Conservation (phyloP, 2,329 filamentous ascomycete genomes). For the Chaetomiaceae sp. region DNA sequence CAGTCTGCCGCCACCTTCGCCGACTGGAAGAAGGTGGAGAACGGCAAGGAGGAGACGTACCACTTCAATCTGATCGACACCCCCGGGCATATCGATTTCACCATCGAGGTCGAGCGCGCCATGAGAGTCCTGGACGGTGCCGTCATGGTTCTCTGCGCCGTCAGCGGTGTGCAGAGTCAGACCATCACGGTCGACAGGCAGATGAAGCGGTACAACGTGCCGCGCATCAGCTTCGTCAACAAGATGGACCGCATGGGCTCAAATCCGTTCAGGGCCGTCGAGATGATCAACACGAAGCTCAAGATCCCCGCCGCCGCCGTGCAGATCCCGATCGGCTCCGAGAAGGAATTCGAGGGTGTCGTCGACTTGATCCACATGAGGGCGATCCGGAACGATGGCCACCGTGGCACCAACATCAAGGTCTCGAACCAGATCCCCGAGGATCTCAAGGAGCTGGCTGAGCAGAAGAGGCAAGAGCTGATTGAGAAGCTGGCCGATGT, state of each 20-base stretch:
- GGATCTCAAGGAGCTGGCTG: slow-evolving; percentile 68
- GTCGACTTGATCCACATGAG: slow-evolving; percentile 91
- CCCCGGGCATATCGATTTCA: slow-evolving; percentile 97
- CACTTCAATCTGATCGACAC: slow-evolving; percentile 99
- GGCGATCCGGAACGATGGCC: slow-evolving; percentile 86
- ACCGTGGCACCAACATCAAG: slow-evolving; percentile 70
- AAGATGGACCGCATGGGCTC: slow-evolving; percentile 99
- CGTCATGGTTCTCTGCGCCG: slow-evolving; percentile 97
- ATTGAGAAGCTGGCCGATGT: slow-evolving; percentile 96
- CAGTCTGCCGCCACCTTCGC: slow-evolving; percentile 97
- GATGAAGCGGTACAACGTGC: slow-evolving; percentile 97
- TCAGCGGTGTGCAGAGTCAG: slow-evolving; percentile 94
- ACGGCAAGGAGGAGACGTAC: slow-evolving; percentile 83
- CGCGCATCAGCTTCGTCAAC: slow-evolving; percentile 93
- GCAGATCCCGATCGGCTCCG: slow-evolving; percentile 87
- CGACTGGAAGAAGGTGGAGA: slow-evolving; percentile 75
- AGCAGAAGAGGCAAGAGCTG: slow-evolving; percentile 77
- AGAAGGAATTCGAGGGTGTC: slow-evolving; percentile 88
- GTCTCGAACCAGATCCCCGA: slow-evolving; percentile 76
- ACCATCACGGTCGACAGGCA: slow-evolving; percentile 97
- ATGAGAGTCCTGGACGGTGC: slow-evolving; percentile 92
- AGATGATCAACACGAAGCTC: slow-evolving; percentile 95
- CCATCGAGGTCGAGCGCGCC: slow-evolving; percentile 95
- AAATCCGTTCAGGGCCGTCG: slow-evolving; percentile 95
- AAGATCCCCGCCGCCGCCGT: slow-evolving; percentile 89